Evolutionary conservation across 495 filamentous ascomycete species (phyloP), one percentile per base, ranked within the genome.

Genomic region (Parachaetomium inaequale): DNA sequence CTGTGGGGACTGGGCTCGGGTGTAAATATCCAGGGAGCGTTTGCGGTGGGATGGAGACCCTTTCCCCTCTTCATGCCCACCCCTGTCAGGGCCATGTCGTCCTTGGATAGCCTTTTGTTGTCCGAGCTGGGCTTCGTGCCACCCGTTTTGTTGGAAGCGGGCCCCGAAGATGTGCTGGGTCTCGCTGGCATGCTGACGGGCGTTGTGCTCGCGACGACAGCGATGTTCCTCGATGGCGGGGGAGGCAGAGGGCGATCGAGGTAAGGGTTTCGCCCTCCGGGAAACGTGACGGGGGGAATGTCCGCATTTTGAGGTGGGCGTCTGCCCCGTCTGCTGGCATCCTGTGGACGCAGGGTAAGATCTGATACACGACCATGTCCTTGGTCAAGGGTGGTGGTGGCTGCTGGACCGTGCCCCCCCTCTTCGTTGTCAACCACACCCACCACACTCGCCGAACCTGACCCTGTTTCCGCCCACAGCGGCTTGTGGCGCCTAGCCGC

Each of bases 361-460:
- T 73, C 75, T 79, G 78, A 79, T 70, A 80, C 76, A 78, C 50
- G 55, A 66, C 70, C 76, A 72, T 67, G 77, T 72, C 69, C 64
- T 45, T 66, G 65, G 64, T 67, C 69, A 52, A 72, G 54, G 50
- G 43, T 66, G 72, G 74, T 71, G 72, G 71, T 72, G 70, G 65
- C 67, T 63, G 63, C 66, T 66, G 73, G 70, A 66, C 72, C 75
- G 69, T 76, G 73, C 74, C 70, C 69, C 55, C 58, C 61, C 66
- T 66, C 69, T 59, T 63, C 70, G 59, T 69, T 68, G 26, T 53
- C 52, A 57, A 21, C 61, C 56, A 63, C 59, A 42, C 29, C 62
- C 29, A n/a, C 36, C n/a, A 25, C 55, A 17, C 7, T 36, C 51
- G 62, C 42, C 29, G 42, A 12, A 25, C 25, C 28, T 31, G 32